These are phyloP conservation scores for Haplosporangium sp. DNA, from an alignment of 371 early-diverging fungal species.

Conservation along the genomic window DNA sequence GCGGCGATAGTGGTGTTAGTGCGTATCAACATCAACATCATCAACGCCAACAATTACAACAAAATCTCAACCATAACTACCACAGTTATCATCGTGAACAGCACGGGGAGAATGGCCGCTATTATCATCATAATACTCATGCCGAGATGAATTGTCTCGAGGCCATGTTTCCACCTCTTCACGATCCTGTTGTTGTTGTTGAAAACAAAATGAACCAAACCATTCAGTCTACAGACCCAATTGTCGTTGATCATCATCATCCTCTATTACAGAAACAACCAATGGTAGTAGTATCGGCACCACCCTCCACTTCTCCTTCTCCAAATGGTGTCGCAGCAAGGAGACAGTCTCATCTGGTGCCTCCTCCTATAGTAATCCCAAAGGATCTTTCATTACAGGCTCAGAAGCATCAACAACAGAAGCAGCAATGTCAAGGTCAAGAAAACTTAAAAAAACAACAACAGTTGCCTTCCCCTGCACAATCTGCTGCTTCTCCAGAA, in stretches of 20 bases:
- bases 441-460: neutral
- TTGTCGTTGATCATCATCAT: constrained; percentile 2
- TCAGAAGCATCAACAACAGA: constrained; percentile 4
- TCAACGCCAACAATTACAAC: neutral
- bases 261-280: constrained; percentile 1
- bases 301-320: neutral
- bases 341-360: constrained; percentile 13
- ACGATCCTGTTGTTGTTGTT: constrained; percentile 9
- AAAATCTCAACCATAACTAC: neutral
- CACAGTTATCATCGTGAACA: constrained; percentile 12
- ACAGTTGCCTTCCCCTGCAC: constrained; percentile 22
- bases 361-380: constrained; percentile 28
- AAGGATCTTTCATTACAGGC: constrained; percentile 3
- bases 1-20: constrained; percentile 5
- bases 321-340: constrained; percentile 1
- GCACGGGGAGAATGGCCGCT: constrained; percentile 4
- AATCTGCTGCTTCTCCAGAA: constrained; percentile 30
- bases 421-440: constrained; percentile 6
- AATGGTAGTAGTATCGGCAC: neutral
- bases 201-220: neutral
- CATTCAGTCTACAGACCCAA: neutral
- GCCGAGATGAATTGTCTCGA: constrained; percentile 26
- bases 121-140: constrained; percentile 4
- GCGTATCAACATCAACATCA: constrained; percentile 11
- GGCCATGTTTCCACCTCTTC: constrained; percentile 29